phyloP scores from a whole-genome alignment of 2,329 filamentous ascomycete genomes.

The Diplodia sapinea region DNA sequence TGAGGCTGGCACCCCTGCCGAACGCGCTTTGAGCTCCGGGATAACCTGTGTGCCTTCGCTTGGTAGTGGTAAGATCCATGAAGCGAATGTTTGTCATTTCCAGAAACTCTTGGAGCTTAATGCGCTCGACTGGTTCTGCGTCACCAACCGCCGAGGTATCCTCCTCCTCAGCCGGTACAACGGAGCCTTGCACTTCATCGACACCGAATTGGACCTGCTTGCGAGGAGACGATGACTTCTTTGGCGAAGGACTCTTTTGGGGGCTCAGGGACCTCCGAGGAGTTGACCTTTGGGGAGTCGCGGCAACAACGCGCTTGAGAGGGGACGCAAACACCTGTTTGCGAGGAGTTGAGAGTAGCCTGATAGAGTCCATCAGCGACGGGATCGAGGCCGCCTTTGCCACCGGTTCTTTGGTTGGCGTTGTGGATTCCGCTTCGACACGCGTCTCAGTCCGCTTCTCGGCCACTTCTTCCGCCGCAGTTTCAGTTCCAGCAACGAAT shows the following conservation, averaged over 20 bases:
- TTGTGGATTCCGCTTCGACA: not conserved
- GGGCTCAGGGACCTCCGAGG: slow-evolving; percentile 50
- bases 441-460: not conserved
- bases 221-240: slow-evolving; percentile 37
- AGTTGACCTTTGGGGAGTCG: slow-evolving; percentile 37
- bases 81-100: slow-evolving; percentile 96
- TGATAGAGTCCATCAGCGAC: slow-evolving; percentile 53
- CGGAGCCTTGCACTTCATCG: slow-evolving; percentile 21
- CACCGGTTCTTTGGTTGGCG: not conserved
- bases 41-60: slow-evolving; percentile 78
- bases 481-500: not conserved
- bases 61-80: slow-evolving; percentile 90
- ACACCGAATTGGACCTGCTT: slow-evolving; percentile 41
- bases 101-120: slow-evolving; percentile 89
- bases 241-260: slow-evolving; percentile 48
- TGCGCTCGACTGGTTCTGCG: slow-evolving; percentile 57
- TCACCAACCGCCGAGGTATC: slow-evolving; percentile 44
- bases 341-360: slow-evolving; percentile 55
- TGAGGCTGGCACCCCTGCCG: slow-evolving; percentile 1
- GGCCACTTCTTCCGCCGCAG: not conserved
- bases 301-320: slow-evolving; percentile 42
- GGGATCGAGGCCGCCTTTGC: slow-evolving; percentile 40
- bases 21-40: slow-evolving; percentile 52
- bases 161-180: slow-evolving; percentile 44
- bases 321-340: slow-evolving; percentile 55